These are phyloP conservation scores for Liquidambar formosana DNA, from an alignment of 164 flowering plant genomes.

Conservation along the genomic window DNA sequence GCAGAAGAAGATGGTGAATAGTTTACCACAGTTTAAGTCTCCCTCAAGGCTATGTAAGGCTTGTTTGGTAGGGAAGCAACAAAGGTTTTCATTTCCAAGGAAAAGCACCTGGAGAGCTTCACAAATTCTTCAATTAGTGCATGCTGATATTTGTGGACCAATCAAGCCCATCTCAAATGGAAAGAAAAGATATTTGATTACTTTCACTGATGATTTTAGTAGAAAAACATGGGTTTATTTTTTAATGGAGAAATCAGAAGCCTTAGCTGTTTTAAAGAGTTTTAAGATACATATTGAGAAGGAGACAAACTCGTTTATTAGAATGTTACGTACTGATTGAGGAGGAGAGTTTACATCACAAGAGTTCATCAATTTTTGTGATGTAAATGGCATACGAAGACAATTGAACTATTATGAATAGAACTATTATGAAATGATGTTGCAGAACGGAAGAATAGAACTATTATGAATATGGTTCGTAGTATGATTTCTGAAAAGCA, in stretches of 20 bases:
- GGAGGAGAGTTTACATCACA: not conserved
- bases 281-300: not conserved
- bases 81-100: not conserved
- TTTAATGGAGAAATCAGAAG: not conserved
- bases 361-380: not conserved
- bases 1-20: not conserved
- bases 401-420: not conserved
- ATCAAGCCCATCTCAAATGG: not conserved
- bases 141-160: not conserved
- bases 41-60: not conserved
- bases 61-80: not conserved
- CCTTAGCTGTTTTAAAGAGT: not conserved
- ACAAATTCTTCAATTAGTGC: not conserved
- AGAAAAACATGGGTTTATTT: not conserved
- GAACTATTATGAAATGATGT: not conserved
- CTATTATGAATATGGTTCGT: not conserved
- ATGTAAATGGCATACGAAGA: not conserved
- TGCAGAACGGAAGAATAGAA: not conserved
- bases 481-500: not conserved
- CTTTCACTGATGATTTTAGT: not conserved
- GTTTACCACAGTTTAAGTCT: not conserved
- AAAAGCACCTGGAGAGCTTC: not conserved
- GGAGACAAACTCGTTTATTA: not conserved
- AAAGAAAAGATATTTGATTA: not conserved
- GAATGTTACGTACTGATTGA: not conserved